phyloP scores from a whole-genome alignment of 164 flowering plant genomes.

The Protea cynaroides region DNA sequence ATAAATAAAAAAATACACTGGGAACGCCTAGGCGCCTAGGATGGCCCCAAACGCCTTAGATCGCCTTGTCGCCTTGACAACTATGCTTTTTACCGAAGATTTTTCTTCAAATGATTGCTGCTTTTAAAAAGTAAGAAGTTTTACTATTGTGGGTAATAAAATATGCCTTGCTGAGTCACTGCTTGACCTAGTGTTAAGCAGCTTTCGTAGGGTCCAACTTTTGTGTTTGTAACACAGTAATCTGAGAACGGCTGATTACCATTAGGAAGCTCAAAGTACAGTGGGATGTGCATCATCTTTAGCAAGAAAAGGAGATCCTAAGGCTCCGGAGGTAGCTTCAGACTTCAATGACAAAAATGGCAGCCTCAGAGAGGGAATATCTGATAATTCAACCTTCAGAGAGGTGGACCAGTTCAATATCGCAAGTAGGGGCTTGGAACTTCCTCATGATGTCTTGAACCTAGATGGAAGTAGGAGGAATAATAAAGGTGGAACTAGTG shows the following conservation, averaged over 20 bases:
- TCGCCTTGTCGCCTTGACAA: no score
- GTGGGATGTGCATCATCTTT: conserved; percentile 31
- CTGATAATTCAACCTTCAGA: conserved; percentile 42
- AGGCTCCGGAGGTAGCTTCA: conserved; percentile 25
- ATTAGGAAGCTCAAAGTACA: conserved; percentile 44
- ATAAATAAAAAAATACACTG: no score
- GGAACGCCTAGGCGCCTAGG: no score
- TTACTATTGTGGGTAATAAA: no score
- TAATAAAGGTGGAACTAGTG: conserved; percentile 22
- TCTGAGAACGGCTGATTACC: conserved; percentile 12
- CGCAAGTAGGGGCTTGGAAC: conserved; percentile 18
- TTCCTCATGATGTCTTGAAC: conserved; percentile 19
- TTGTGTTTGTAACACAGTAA: not conserved
- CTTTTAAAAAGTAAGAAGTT: no score
- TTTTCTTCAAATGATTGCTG: no score
- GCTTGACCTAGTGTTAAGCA: not conserved
- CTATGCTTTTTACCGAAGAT: no score
- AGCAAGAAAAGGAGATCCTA: conserved; percentile 11
- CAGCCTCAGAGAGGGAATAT: conserved; percentile 40
- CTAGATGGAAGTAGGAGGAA: conserved; percentile 20
- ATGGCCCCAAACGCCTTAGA: no score
- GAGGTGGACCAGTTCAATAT: conserved; percentile 25
- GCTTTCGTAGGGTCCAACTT: not conserved
- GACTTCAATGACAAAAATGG: conserved; percentile 22
- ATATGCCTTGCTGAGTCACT: not conserved